phyloP scores from a whole-genome alignment of 352 stramenopile species.

The Phytophthora sansomeana region DNA sequence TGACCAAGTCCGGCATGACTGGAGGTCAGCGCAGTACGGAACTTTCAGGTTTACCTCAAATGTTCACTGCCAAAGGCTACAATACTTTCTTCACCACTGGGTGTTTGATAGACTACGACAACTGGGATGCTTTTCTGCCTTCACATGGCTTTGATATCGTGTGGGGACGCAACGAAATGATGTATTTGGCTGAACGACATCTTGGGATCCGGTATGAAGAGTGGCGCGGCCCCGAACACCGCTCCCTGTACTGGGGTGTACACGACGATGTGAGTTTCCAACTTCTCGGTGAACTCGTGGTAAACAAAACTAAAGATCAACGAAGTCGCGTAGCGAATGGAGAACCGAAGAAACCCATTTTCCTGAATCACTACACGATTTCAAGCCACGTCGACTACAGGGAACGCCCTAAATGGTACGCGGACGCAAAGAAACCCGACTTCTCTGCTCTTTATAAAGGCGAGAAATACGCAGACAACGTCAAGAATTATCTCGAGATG shows the following conservation, averaged over 20 bases:
- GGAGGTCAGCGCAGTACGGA: too few relatives aligned
- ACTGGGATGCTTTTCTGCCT: constrained; percentile 54
- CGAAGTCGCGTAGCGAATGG: constrained; percentile 17
- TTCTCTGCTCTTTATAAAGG: constrained; percentile 45
- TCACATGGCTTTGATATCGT: constrained; percentile 61
- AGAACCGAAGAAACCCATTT: constrained; percentile 48
- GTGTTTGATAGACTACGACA: constrained; percentile 44
- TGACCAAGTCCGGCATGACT: too few relatives aligned
- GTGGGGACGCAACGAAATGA: constrained; percentile 48
- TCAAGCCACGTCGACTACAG: constrained; percentile 56
- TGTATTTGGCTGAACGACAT: constrained; percentile 37
- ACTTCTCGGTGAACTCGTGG: constrained; percentile 54
- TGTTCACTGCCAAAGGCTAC: too few relatives aligned
- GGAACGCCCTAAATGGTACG: constrained; percentile 48
- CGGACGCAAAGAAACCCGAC: constrained; percentile 39
- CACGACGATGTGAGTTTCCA: constrained; percentile 62
- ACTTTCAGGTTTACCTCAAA: too few relatives aligned
- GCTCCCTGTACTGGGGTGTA: constrained; percentile 45
- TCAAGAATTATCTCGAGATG: constrained; percentile 54
- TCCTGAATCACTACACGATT: constrained; percentile 68
- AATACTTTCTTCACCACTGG: too few relatives aligned
- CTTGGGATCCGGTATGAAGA: constrained; percentile 42
- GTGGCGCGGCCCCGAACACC: constrained; percentile 34
- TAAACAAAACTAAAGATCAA: constrained; percentile 51
- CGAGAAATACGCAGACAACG: constrained; percentile 22